Conservation (phyloP, 768 basidiomycete genomes). For the Chlorophyllum brunneum region DNA sequence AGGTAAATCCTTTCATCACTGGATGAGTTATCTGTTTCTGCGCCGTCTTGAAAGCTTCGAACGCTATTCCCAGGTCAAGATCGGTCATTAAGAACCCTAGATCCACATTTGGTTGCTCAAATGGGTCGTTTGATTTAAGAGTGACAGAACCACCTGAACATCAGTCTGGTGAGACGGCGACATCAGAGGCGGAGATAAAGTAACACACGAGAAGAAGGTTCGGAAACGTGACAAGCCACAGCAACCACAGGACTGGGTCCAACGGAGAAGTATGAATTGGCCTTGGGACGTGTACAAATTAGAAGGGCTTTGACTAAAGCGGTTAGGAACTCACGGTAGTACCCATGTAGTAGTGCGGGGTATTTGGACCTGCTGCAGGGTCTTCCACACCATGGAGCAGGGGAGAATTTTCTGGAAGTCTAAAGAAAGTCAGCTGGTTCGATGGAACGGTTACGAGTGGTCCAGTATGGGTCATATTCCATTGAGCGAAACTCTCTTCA, state of each 20-base stretch:
- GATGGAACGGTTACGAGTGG: neutral
- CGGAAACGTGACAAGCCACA: neutral
- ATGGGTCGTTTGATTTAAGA: slow-evolving; percentile 35
- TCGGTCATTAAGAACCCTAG: slow-evolving; percentile 35
- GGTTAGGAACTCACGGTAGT: slow-evolving; percentile 1
- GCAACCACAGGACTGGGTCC: neutral
- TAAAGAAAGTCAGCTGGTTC: neutral
- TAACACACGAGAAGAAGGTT: neutral
- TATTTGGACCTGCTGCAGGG: slow-evolving; percentile 10
- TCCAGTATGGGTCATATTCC: slow-evolving; percentile 13
- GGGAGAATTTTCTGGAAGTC: slow-evolving; percentile 8
- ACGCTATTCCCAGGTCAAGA: slow-evolving; percentile 16
- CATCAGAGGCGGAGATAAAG: neutral
- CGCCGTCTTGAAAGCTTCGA: neutral
- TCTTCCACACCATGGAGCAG: slow-evolving; percentile 8
- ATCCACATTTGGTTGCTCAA: slow-evolving; percentile 41
- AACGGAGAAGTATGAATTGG: neutral
- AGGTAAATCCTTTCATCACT: slow-evolving; percentile 21
- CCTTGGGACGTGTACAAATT: neutral
- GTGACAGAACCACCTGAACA: slow-evolving; percentile 26
- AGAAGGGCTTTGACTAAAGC: neutral
- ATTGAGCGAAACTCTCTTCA: slow-evolving; percentile 2
- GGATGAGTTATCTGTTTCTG: slow-evolving; percentile 17
- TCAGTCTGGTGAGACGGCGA: neutral
- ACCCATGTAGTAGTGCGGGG: slow-evolving; percentile 11